Evolutionary conservation across 768 basidiomycete genomes (phyloP), one percentile per base, ranked within the genome.

Genomic region (Mycena galopus): DNA sequence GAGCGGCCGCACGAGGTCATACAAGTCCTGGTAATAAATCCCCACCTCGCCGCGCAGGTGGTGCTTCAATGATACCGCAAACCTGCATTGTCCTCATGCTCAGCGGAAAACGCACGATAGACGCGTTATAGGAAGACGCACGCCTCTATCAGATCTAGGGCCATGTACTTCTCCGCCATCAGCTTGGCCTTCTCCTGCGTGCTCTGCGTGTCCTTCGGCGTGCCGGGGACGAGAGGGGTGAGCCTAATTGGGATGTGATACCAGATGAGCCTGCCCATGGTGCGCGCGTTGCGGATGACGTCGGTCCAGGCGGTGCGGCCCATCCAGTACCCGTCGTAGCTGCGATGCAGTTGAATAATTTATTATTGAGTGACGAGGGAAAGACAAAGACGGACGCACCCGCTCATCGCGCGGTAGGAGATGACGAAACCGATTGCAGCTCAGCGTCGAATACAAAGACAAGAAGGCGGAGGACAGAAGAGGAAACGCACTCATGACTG

Each of bases 281-380:
- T n/a, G n/a, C n/a, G n/a, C n/a, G n/a, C n/a, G n/a, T n/a, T n/a
- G n/a, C n/a, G n/a, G n/a, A n/a, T n/a, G 25, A 91, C 81, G 70
- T 91, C 90, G 5, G 88, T 85, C 90, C 90, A 91, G 17, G 82
- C 84, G 0, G 84, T 84, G 25, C 89, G 81, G 17, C 90, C 87
- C 81, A 87, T 84, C 87, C 88, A 91, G 73, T 91, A 92, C 19
- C 89, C 85, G 74, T 91, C 90, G 73, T 91, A 91, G 58, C n/a
- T n/a, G n/a, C n/a, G n/a, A n/a, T n/a, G n/a, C n/a, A n/a, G n/a
- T n/a, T n/a, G n/a, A n/a, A n/a, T n/a, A n/a, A n/a, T n/a, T n/a
- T n/a, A n/a, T n/a, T n/a, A n/a, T n/a, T n/a, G n/a, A n/a, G n/a
- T n/a, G n/a, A n/a, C n/a, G n/a, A n/a, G n/a, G n/a, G n/a, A n/a